Base-by-base conservation (phyloP, 768 basidiomycete genomes). In the Artomyces pyxidatus region DNA sequence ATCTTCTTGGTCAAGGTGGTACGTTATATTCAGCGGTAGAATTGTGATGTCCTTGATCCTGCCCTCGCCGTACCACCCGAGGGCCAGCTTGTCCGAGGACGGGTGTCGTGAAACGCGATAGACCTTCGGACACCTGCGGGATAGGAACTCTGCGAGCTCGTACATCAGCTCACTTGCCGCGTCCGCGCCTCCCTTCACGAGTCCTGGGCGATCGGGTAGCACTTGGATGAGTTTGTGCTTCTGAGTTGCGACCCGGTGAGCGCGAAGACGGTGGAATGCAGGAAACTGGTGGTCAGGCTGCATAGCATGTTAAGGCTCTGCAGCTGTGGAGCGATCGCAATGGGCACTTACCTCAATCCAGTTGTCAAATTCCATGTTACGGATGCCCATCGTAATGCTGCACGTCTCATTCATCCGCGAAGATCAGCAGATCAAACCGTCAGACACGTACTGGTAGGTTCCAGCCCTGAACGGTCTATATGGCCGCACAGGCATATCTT, bases 331-430 rank as follows among this genome's bases (percentile, higher is more conserved):
- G n/a, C n/a, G n/a, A 50, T 28, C 21, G n/a, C 19, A 16, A 23
- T 29, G 27, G 41, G 22, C 12, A 26, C 63, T n/a, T 52, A 79
- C 81, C 67, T 86, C 81, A 39, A 87, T 78, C 85, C 85, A 87
- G 47, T 82, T 76, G 37, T 73, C 71, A 78, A 80, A 88, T 8
- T 68, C 68, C 82, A 87, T 84, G 42, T 60, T 65, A 32, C 78
- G 74, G 56, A 83, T 76, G 52, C 78, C 81, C 81, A 84, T 85
- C 27, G 81, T 85, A 37, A 83, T 71, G 55, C 82, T 85, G 37
- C n/a, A n/a, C n/a, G n/a, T n/a, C n/a, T n/a, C n/a, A n/a, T n/a
- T n/a, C n/a, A n/a, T n/a, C n/a, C n/a, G n/a, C n/a, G n/a, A n/a
- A n/a, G n/a, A n/a, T n/a, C n/a, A n/a, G n/a, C n/a, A n/a, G n/a